phyloP scores from a whole-genome alignment of 129 eudicot genomes.

The Lonicera japonica region DNA sequence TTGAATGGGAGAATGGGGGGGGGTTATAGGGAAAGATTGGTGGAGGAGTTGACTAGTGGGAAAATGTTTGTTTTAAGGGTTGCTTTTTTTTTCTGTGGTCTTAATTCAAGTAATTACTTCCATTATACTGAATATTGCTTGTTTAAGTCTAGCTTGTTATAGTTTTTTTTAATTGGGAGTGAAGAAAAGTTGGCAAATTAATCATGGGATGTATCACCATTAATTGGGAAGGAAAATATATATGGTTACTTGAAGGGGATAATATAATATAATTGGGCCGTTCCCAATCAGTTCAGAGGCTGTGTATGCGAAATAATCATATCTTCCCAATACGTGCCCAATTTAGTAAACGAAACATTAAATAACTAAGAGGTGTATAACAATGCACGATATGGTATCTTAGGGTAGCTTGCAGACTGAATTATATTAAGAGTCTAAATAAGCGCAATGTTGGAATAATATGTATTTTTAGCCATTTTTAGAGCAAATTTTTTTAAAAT shows the following conservation, averaged over 20 bases:
- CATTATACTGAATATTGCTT: not conserved
- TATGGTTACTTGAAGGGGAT: not conserved
- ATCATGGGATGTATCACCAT: not conserved
- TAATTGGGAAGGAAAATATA: not conserved
- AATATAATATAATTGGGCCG: too few species aligned
- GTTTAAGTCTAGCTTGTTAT: not conserved
- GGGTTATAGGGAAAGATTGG: not conserved
- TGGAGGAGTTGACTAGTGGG: constrained; percentile 7
- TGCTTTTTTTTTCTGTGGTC: constrained; percentile 14
- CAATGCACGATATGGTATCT: too few species aligned
- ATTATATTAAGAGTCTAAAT: too few species aligned
- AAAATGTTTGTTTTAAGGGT: constrained; percentile 3
- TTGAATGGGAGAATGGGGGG: not conserved
- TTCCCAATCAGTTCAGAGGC: not conserved
- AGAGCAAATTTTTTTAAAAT: too few species aligned
- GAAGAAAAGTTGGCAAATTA: not conserved
- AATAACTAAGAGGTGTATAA: too few species aligned
- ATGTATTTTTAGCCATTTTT: too few species aligned
- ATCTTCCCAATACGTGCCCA: not conserved
- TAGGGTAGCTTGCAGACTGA: too few species aligned
- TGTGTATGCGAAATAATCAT: not conserved
- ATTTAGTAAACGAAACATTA: too few species aligned
- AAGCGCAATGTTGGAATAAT: too few species aligned
- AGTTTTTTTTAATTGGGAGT: not conserved
- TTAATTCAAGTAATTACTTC: constrained; percentile 9